A percentile compares a stretch with the other conserved stretches of the same genome.
These are phyloP conservation scores for Amanita molliuscula DNA, from an alignment of 768 basidiomycete species.

Conservation along the genomic window DNA sequence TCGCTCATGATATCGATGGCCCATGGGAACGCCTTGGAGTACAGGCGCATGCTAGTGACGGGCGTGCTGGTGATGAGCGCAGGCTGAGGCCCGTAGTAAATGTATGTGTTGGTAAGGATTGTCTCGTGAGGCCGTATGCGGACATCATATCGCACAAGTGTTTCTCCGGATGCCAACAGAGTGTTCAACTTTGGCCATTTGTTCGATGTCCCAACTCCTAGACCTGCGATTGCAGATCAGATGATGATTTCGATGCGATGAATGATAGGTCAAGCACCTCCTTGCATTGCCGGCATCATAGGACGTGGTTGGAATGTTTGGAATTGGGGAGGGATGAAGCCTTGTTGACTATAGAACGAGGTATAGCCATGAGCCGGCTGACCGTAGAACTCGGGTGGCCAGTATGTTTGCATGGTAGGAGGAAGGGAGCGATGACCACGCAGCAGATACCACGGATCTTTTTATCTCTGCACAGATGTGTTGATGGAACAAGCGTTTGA, in stretches of 20 bases:
- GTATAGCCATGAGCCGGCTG: neutral
- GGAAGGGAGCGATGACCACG: neutral
- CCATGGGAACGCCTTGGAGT: constrained; percentile 61
- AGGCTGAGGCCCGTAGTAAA: constrained; percentile 22
- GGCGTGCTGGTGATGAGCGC: constrained; percentile 26
- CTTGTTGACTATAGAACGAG: neutral
- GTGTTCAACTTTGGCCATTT: constrained; percentile 38
- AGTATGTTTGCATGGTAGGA: neutral
- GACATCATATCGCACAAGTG: constrained; percentile 39
- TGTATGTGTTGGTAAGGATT: constrained; percentile 32
- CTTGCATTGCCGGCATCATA: neutral
- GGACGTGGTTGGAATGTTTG: neutral
- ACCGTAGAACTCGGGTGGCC: neutral
- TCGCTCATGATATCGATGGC: constrained; percentile 39
- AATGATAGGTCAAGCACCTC: neutral
- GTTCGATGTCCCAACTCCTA: neutral
- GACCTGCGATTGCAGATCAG: neutral
- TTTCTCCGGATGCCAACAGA: constrained; percentile 40
- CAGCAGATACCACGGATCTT: neutral
- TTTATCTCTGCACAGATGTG: neutral
- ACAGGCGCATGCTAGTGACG: constrained; percentile 33
- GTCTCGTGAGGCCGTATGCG: constrained; percentile 29
- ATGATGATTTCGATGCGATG: neutral
- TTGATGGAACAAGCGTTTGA: neutral
- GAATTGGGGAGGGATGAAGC: neutral